Evolutionary conservation across 768 basidiomycete species (phyloP).

Genomic region (Chalciporus chontae): DNA sequence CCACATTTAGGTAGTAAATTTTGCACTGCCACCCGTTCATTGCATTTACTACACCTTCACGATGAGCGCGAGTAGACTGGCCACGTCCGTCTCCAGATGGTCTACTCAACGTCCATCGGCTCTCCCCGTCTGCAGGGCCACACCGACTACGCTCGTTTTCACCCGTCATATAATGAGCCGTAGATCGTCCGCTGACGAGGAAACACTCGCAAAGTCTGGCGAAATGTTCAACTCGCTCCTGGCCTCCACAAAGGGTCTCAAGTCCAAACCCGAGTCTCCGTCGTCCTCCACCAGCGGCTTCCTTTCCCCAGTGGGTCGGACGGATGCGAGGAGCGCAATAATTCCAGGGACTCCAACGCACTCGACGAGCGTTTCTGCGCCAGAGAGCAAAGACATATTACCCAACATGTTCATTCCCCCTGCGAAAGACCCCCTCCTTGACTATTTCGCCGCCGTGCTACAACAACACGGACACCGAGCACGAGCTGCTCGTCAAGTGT

Average conservation of each 20-base stretch:
- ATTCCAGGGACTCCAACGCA: background rate
- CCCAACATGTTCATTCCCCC: conserved; percentile 58
- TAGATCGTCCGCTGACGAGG: conserved; percentile 18
- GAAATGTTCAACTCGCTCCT: conserved; percentile 24
- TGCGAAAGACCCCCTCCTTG: conserved; percentile 69
- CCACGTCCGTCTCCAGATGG: background rate
- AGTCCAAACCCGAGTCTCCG: conserved; percentile 2
- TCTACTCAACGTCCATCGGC: background rate
- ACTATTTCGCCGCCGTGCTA: conserved; percentile 59
- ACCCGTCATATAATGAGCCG: conserved; percentile 14
- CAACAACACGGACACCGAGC: conserved; percentile 65
- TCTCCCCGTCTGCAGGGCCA: background rate
- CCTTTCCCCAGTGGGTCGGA: background rate
- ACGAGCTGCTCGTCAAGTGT: conserved; percentile 51
- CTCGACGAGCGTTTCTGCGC: background rate
- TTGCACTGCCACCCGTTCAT: conserved; percentile 2
- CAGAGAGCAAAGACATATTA: background rate
- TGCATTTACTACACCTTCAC: background rate
- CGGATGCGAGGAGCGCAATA: background rate
- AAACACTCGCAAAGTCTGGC: conserved; percentile 21
- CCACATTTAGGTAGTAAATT: conserved; percentile 1
- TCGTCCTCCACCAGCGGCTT: background rate
- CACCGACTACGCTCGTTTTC: background rate
- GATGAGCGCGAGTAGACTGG: conserved; percentile 2
- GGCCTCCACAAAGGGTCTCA: conserved; percentile 19